These are phyloP conservation scores for Tolypocladium endophyticum DNA, from an alignment of 2,329 filamentous ascomycete species.

Conservation along the genomic window DNA sequence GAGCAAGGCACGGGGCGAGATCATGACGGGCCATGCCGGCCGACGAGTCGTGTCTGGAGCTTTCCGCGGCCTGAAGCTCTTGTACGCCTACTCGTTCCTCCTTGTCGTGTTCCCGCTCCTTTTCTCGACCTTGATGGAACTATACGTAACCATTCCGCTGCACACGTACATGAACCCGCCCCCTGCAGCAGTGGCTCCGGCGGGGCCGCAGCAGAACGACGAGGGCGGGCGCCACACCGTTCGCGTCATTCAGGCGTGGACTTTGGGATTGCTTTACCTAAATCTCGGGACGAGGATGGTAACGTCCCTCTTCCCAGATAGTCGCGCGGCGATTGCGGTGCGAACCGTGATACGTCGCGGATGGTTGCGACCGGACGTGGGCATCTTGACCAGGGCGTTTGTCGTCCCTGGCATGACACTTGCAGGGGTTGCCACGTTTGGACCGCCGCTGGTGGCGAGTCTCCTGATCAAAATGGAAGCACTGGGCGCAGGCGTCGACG, in stretches of 20 bases:
- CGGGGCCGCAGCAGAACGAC: conserved; percentile 10
- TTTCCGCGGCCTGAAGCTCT: conserved; percentile 33
- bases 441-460: conserved; percentile 51
- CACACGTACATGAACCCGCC: conserved; percentile 60
- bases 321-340: conserved; percentile 64
- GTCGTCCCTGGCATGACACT: conserved; percentile 62
- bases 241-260: conserved; percentile 88
- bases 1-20: conserved; percentile 9
- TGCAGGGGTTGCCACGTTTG: conserved; percentile 49
- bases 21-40: conserved; percentile 11
- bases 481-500: conserved; percentile 10
- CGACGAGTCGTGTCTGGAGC: conserved; percentile 15
- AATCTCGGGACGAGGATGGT: conserved; percentile 66
- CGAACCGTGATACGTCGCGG: conserved; percentile 63
- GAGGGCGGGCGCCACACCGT: conserved; percentile 51
- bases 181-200: conserved; percentile 12
- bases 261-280: conserved; percentile 79
- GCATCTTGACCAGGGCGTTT: conserved; percentile 74
- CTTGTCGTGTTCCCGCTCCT: conserved; percentile 72
- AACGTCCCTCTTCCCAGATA: conserved; percentile 54
- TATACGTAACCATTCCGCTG: conserved; percentile 80
- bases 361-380: conserved; percentile 68
- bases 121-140: conserved; percentile 69
- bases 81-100: conserved; percentile 68
- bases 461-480: conserved; percentile 14